These are phyloP conservation scores for Kurtzmaniella quercitrusa DNA, from an alignment of 1,139 yeast genomes.

Conservation along the genomic window DNA sequence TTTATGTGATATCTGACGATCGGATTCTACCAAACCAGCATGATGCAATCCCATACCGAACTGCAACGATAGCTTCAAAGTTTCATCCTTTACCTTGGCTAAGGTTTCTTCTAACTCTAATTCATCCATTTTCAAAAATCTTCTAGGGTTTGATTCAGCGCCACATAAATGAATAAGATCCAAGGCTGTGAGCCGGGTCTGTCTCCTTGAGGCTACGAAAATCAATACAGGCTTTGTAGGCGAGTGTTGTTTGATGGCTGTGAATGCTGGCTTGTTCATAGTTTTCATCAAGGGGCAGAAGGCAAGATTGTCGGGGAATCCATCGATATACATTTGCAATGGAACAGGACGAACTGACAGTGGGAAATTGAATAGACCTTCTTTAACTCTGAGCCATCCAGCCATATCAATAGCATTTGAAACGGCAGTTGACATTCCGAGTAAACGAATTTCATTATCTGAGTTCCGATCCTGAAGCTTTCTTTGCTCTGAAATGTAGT, in stretches of 20 bases:
- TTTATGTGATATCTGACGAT: constrained; percentile 81
- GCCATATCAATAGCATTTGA: constrained; percentile 98
- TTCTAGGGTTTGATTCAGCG: constrained; percentile 85
- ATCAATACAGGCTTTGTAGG: constrained; percentile 89
- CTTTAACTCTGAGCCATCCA: constrained; percentile 89
- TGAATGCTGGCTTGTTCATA: constrained; percentile 96
- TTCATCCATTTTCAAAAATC: constrained; percentile 77
- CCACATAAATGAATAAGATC: constrained; percentile 94
- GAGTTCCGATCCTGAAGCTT: constrained; percentile 1
- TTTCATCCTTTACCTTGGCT: constrained; percentile 78
- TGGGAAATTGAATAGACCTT: constrained; percentile 90
- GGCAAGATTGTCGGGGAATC: constrained; percentile 91
- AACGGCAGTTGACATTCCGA: constrained; percentile 97
- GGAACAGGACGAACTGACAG: constrained; percentile 98
- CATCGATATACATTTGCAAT: constrained; percentile 94
- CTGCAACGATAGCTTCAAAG: constrained; percentile 76
- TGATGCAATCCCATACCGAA: constrained; percentile 97
- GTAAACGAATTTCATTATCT: constrained; percentile 56
- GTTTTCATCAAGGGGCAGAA: constrained; percentile 95
- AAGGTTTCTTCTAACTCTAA: constrained; percentile 64
- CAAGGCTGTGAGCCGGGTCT: constrained; percentile 89
- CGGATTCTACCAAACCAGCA: constrained; percentile 93
- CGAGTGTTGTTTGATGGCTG: constrained; percentile 94
- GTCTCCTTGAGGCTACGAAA: constrained; percentile 96
- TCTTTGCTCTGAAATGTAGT: constrained; percentile 71